Evolutionary conservation across 2,329 filamentous ascomycete genomes (phyloP).

Genomic region (Diaporthe aspalathi): DNA sequence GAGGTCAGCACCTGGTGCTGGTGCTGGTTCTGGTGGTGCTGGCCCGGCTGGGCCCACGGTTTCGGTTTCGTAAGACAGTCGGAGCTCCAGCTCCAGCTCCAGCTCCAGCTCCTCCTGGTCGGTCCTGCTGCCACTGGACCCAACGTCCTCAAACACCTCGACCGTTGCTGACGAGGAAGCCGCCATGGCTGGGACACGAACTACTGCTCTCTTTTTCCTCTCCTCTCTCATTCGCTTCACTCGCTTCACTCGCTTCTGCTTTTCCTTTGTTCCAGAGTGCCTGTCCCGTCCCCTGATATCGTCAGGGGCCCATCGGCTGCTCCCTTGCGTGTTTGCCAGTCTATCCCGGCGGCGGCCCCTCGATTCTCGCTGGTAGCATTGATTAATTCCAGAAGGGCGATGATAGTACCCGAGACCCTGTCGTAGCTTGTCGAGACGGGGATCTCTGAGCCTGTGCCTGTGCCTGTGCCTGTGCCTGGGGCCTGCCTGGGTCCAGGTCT

Average conservation of each 20-base stretch:
- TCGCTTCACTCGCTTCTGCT: too few species aligned
- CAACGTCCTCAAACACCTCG: slow-evolving; percentile 29
- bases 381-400: slow-evolving; percentile 27
- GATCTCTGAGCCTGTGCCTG: slow-evolving; percentile 16
- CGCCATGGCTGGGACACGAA: slow-evolving; percentile 32
- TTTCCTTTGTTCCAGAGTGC: slow-evolving; percentile 22
- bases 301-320: slow-evolving; percentile 28
- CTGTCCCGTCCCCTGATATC: slow-evolving; percentile 24
- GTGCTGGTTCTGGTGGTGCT: too few species aligned
- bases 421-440: slow-evolving; percentile 3
- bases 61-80: slow-evolving; percentile 33
- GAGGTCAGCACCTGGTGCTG: slow-evolving; percentile 18
- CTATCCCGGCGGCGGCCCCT: slow-evolving; percentile 18
- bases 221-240: too few species aligned
- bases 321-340: slow-evolving; percentile 28
- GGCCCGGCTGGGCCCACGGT: slow-evolving; percentile 12
- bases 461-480: slow-evolving; percentile 17
- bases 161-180: slow-evolving; percentile 27
- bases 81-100: slow-evolving; percentile 29
- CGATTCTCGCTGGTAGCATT: slow-evolving; percentile 13
- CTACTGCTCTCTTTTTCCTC: background rate
- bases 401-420: slow-evolving; percentile 25
- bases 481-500: background rate
- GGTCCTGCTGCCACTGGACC: slow-evolving; percentile 11
- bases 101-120: slow-evolving; percentile 28